Percentiles rank a stretch among this genome's conserved stretches.
Evolutionary conservation across 2,329 filamentous ascomycete genomes (phyloP).

Genomic region (Escovopsis weberi): DNA sequence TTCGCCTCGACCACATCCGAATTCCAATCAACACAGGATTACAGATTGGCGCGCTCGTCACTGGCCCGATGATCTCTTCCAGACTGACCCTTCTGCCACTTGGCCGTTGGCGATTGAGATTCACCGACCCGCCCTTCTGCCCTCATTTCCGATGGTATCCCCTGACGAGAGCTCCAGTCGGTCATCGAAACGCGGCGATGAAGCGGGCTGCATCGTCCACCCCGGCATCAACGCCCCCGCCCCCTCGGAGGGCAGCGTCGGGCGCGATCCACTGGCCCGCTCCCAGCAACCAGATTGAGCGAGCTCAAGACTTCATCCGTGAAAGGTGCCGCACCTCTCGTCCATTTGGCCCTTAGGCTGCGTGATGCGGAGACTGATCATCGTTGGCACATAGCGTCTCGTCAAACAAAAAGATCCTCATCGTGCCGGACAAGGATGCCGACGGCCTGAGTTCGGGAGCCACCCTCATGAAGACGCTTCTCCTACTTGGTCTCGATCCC

Average conservation of each 20-base stretch:
- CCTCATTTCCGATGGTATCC: too few relatives aligned
- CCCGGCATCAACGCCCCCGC: not conserved
- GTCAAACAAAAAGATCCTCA: slow-evolving; percentile 36
- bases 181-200: not conserved
- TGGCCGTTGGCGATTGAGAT: too few relatives aligned
- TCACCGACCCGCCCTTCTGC: too few relatives aligned
- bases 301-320: slow-evolving; percentile 39
- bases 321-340: slow-evolving; percentile 32
- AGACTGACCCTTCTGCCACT: too few relatives aligned
- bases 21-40: too few relatives aligned
- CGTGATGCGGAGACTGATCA: not conserved
- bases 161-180: too few relatives aligned
- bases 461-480: slow-evolving; percentile 43
- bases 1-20: too few relatives aligned
- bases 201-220: not conserved
- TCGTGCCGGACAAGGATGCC: slow-evolving; percentile 55
- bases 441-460: slow-evolving; percentile 51
- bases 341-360: not conserved
- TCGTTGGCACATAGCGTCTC: slow-evolving; percentile 26
- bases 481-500: slow-evolving; percentile 42
- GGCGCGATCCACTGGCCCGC: slow-evolving; percentile 48
- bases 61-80: too few relatives aligned
- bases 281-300: slow-evolving; percentile 35
- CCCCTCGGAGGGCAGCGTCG: slow-evolving; percentile 17
- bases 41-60: too few relatives aligned